Percentiles rank a stretch among this genome's conserved stretches.
Conservation (phyloP, 2,329 filamentous ascomycete genomes). For the Pestalotiopsis sp. region DNA sequence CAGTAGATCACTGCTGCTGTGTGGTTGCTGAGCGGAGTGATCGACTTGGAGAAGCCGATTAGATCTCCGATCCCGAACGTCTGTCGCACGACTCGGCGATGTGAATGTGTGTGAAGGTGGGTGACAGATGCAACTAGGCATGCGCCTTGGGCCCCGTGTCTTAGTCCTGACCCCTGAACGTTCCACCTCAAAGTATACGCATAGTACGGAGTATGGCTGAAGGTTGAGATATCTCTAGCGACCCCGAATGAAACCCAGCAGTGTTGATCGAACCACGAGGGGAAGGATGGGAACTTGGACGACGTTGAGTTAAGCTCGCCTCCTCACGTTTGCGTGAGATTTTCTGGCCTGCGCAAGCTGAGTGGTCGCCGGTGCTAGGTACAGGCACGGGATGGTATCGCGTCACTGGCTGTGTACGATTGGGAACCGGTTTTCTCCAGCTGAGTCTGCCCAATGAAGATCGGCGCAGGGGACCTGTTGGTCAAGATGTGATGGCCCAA, state of each 20-base stretch:
- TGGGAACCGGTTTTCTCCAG: slow-evolving; percentile 6
- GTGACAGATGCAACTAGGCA: not conserved
- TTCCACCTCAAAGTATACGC: not conserved
- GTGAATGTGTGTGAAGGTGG: not conserved
- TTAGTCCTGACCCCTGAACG: not conserved
- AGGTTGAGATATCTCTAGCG: not conserved
- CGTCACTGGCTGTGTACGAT: slow-evolving; percentile 1
- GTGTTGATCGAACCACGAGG: too few relatives aligned
- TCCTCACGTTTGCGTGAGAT: not conserved
- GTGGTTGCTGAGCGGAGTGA: not conserved
- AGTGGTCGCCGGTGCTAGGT: not conserved
- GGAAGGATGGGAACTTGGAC: not conserved
- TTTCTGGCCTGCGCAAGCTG: not conserved
- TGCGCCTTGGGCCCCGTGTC: not conserved
- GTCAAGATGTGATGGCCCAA: not conserved
- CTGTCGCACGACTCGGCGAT: not conserved
- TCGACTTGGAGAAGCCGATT: not conserved
- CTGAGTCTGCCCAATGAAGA: slow-evolving; percentile 5
- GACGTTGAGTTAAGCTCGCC: slow-evolving; percentile 2
- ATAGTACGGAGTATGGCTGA: not conserved
- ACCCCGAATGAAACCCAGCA: not conserved
- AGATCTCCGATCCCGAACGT: not conserved
- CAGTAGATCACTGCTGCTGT: not conserved
- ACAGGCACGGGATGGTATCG: not conserved
- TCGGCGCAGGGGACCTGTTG: slow-evolving; percentile 1